These are phyloP conservation scores for Aspergillus nidulans DNA, from an alignment of 495 filamentous ascomycete genomes.

Conservation along the genomic window DNA sequence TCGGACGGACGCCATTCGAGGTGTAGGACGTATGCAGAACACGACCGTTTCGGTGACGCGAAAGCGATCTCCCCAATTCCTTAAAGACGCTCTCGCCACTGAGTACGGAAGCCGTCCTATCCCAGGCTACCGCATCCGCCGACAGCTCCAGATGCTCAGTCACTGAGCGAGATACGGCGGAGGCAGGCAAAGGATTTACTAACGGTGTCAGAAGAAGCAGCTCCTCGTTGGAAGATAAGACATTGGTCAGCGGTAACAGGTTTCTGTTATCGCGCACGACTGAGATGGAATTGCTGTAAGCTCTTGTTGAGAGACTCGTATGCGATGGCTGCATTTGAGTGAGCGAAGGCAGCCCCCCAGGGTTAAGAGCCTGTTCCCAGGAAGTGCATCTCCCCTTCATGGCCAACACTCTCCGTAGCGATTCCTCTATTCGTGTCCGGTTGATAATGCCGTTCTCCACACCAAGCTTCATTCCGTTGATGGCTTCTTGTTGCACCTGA, in stretches of 20 bases:
- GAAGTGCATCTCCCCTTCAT: conserved; percentile 75
- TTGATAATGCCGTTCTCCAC: conserved; percentile 81
- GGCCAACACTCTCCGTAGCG: conserved; percentile 64
- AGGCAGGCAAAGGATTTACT: conserved; percentile 81
- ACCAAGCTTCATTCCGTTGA: conserved; percentile 77
- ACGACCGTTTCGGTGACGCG: conserved; percentile 73
- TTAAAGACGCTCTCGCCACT: conserved; percentile 85
- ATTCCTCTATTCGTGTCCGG: conserved; percentile 67
- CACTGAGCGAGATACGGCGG: conserved; percentile 58
- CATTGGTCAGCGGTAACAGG: conserved; percentile 69
- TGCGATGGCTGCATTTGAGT: conserved; percentile 77
- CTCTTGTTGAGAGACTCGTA: conserved; percentile 69
- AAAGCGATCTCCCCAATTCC: conserved; percentile 75
- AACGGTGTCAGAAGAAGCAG: conserved; percentile 77
- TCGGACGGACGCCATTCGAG: conserved; percentile 78
- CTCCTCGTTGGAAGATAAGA: conserved; percentile 77
- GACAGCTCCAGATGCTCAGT: conserved; percentile 47
- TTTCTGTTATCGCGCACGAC: conserved; percentile 79
- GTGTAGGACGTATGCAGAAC: conserved; percentile 90
- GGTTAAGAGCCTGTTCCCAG: conserved; percentile 80
- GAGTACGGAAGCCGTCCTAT: conserved; percentile 64
- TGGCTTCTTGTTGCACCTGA: conserved; percentile 79
- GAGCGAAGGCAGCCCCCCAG: conserved; percentile 64
- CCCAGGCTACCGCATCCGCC: conserved; percentile 53
- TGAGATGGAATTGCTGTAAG: conserved; percentile 82